Evolutionary conservation across 2,329 filamentous ascomycete genomes (phyloP), one percentile per base, ranked within the genome.

Genomic region (Xylariaceae sp.): DNA sequence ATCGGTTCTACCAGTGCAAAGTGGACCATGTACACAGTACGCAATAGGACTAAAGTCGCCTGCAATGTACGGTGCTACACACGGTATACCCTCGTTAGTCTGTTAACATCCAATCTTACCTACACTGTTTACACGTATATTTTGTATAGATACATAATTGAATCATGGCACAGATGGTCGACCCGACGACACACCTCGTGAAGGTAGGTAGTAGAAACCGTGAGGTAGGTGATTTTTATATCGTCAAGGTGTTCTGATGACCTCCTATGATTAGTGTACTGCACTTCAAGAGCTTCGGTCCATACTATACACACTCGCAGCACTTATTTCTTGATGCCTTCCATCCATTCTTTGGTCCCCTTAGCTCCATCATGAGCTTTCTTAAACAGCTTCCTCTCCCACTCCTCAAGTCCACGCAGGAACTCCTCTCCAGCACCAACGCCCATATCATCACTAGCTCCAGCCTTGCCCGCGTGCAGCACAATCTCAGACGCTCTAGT

Each of bases 381-480:
- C 51, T 88, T 82, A 70, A 93, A 93, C 64, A 93, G 65, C 61
- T 82, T 82, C 66, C 92, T 82, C 77, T 99, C 94, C 74, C 86
- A 92, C 77, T 97, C 92, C 70, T 97, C 94, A 58, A 99, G 74
- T 0, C 92, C 92, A 35, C 89, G 81, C 67, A 97, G 77, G 68
- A 97, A 97, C 66, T 97, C 92, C 59, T 87, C 86, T 1, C 86
- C 78, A 53, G 50, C 62, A 18, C 85, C 83, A 2, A 82, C 71
- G 74, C 83, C 76, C 77, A 83, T 75, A 10, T 81, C 76, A 34
- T 70, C 75, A 9, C 87, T 87, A 11, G 88, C 87, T 8, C 88
- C 85, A 2, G 88, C 88, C 74, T 96, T 96, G 66, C 92, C 86
- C 2, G 92, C 93, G 72, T 96, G 90, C 71, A 97, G 84, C 4